A percentile compares a stretch with the other conserved stretches of the same genome.
Conservation (phyloP, 2,329 filamentous ascomycete species). For the Cladophialophora bantiana region DNA sequence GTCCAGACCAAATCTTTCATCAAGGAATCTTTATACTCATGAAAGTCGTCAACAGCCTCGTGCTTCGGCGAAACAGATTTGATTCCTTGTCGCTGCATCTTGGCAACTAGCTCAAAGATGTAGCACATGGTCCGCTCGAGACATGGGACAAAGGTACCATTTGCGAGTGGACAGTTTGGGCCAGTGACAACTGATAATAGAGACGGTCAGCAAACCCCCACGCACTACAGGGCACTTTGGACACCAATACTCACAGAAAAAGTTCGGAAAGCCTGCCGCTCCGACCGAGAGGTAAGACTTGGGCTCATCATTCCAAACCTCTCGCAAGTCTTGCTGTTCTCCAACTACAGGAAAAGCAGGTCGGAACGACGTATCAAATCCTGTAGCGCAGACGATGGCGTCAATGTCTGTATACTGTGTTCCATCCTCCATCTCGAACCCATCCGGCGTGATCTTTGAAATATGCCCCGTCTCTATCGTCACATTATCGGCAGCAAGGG, state of each 20-base stretch:
- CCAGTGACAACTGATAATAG: conserved; percentile 40
- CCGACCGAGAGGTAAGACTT: conserved; percentile 55
- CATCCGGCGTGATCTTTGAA: conserved; percentile 1
- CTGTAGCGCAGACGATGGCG: conserved; percentile 47
- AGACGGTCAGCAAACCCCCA: too few relatives aligned
- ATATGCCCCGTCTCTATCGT: conserved; percentile 16
- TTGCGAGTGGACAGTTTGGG: conserved; percentile 40
- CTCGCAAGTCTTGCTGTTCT: conserved; percentile 34
- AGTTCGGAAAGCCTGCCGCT: conserved; percentile 54
- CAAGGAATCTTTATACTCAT: conserved; percentile 24
- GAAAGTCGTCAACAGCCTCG: conserved; percentile 31
- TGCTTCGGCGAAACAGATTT: conserved; percentile 42
- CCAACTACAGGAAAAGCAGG: conserved; percentile 46
- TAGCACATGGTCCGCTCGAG: conserved; percentile 48
- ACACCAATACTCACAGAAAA: conserved; percentile 36
- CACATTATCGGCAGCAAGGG: conserved; percentile 35
- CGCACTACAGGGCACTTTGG: too few relatives aligned
- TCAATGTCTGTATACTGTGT: conserved; percentile 35
- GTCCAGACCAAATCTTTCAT: conserved; percentile 23
- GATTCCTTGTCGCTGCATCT: conserved; percentile 49
- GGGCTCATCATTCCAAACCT: conserved; percentile 48
- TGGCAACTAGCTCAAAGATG: conserved; percentile 44
- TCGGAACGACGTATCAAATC: conserved; percentile 46
- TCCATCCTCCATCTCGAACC: conserved; percentile 40
- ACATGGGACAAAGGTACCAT: conserved; percentile 43